phyloP scores from a whole-genome alignment of 208 protist species.

The Leishmania mexicana region DNA sequence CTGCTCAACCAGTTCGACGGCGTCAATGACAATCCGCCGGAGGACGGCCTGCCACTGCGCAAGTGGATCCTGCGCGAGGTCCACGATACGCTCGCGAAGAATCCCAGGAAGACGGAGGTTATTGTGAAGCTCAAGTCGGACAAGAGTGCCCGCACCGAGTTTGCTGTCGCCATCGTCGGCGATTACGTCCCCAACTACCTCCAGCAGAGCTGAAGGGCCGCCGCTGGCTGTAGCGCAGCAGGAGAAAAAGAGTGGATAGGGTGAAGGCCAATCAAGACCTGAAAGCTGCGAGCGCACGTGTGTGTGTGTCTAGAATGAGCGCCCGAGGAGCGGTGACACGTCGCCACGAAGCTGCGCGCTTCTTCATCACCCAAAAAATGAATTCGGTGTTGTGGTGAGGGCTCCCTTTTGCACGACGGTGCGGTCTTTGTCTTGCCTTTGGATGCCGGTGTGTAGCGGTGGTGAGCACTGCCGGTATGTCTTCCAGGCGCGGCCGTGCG shows the following conservation, averaged over 20 bases:
- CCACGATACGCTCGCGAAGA: conserved; percentile 53
- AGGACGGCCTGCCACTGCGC: conserved; percentile 79
- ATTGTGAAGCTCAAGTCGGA: conserved; percentile 51
- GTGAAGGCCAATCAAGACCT: background rate
- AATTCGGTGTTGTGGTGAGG: background rate
- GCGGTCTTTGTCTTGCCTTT: too few relatives aligned
- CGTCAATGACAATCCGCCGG: conserved; percentile 66
- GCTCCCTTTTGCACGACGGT: background rate
- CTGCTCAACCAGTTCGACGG: conserved; percentile 71
- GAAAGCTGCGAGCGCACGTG: background rate
- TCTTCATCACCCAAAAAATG: background rate
- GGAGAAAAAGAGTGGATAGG: background rate
- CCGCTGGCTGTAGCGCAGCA: background rate
- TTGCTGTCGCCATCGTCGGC: conserved; percentile 38
- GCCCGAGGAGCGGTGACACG: background rate
- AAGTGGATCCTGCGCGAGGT: conserved; percentile 68
- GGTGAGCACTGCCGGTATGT: background rate
- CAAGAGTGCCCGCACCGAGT: conserved; percentile 55
- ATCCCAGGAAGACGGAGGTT: conserved; percentile 55
- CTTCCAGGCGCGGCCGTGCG: background rate
- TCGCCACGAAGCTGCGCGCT: background rate
- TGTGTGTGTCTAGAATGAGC: background rate
- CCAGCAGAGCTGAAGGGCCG: conserved; percentile 5
- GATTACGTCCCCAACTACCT: conserved; percentile 22
- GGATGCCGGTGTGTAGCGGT: background rate